Base-by-base conservation (phyloP, 345 rosid genomes). In the Chamaenerion angustifolium region DNA sequence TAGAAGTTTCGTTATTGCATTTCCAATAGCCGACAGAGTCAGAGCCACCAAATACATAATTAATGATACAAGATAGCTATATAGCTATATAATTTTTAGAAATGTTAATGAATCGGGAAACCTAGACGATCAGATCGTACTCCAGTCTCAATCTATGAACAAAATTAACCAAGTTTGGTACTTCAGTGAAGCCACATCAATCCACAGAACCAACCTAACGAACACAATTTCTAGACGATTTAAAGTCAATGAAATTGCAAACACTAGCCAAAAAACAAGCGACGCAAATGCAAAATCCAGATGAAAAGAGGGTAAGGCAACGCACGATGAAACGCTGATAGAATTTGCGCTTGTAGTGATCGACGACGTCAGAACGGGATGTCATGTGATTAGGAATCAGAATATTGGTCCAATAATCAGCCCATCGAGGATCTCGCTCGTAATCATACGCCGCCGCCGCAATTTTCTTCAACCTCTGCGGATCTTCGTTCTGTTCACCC, bases 331-430 rank as follows among this genome's bases (percentile, higher is more conserved):
- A 87, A 10, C 98, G 96, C 66, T 87, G 98, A 66, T 92, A 92
- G 79, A 87, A 92, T 69, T 92, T 92, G 83, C 77, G 85, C 76
- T 87, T 92, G 76, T 62, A 87, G 67, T 87, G 98, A 21, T 76
- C 77, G 56, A 83, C 51, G 57, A 92, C 98, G 51, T 82, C 98
- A 43, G 93, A 67, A 55, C 85, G 89, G 56, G 98, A 76, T 47
- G 98, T 75, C 81, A 87, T 59, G 84, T 77, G 75, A 35, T 93
- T 93, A 58, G 98, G 96, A 52, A 92, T 77, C 64, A 92, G 79
- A 70, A 92, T 63, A 56, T 87, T 87, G 51, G 96, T 82, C 96
- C 95, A 84, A 71, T 87, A 92, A 51, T 82, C 96, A 1, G 84
- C 72, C 98, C 95, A 92, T 61, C 90, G 60, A 2, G 80, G 58